Conservation (phyloP, 768 basidiomycete species). For the Coprinopsis marcescibilis region DNA sequence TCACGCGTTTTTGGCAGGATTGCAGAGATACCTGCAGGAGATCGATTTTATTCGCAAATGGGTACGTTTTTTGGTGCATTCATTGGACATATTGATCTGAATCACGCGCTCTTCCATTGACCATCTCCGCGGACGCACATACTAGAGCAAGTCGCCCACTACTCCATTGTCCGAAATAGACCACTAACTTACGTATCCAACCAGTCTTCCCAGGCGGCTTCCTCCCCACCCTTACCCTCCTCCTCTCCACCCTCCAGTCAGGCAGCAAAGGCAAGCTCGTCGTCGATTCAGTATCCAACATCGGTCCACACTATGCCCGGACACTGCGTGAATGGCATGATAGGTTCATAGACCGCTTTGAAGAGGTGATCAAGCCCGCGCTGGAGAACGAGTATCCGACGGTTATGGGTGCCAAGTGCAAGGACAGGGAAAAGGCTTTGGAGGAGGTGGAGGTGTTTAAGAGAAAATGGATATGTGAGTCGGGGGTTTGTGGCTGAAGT, state of each 20-base stretch:
- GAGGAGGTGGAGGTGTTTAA: conserved; percentile 70
- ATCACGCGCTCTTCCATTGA: neutral
- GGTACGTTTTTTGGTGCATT: conserved; percentile 33
- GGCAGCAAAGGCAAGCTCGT: conserved; percentile 52
- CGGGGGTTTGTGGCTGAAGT: neutral
- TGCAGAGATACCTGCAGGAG: conserved; percentile 48
- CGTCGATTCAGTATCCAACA: conserved; percentile 63
- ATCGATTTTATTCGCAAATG: conserved; percentile 80
- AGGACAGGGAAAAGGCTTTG: conserved; percentile 22
- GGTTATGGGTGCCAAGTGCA: conserved; percentile 36
- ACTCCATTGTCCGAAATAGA: too few relatives aligned
- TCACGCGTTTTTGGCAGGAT: conserved; percentile 30
- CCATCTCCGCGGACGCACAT: neutral
- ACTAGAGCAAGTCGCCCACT: conserved; percentile 25
- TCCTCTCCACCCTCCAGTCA: conserved; percentile 36
- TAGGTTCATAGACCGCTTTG: conserved; percentile 55
- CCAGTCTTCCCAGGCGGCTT: conserved; percentile 68
- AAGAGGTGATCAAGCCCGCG: conserved; percentile 51
- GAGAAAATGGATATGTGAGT: conserved; percentile 68
- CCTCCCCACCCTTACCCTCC: conserved; percentile 57
- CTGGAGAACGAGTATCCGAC: conserved; percentile 55
- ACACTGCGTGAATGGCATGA: conserved; percentile 73
- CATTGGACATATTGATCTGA: conserved; percentile 4
- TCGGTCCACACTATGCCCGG: conserved; percentile 74
- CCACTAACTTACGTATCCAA: neutral